Evolutionary conservation across 164 flowering plant genomes (phyloP).

Genomic region (Tetrastigma voinierianum): DNA sequence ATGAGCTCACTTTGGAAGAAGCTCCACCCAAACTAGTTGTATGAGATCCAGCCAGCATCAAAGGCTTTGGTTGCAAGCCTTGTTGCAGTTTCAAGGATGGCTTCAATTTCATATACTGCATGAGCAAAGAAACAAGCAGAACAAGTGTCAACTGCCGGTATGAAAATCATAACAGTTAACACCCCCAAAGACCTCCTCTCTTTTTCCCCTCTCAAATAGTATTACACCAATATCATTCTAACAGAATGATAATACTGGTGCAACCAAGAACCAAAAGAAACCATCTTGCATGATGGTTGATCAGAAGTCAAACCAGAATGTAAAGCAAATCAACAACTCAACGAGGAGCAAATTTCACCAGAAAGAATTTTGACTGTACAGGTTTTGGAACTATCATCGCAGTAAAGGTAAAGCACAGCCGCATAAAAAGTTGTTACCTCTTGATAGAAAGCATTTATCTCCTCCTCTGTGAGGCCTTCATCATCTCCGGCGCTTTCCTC

Average conservation of each 20-base stretch:
- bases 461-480: slow-evolving; percentile 87
- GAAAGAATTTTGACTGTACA: too few relatives aligned
- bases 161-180: too few relatives aligned
- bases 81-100: slow-evolving; percentile 31
- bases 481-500: slow-evolving; percentile 70
- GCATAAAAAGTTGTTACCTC: slow-evolving; percentile 36
- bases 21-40: slow-evolving; percentile 18
- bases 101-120: slow-evolving; percentile 52
- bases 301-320: too few relatives aligned
- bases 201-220: too few relatives aligned
- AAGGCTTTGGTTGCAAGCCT: slow-evolving; percentile 32
- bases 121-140: not conserved
- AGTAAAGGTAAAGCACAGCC: not conserved
- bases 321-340: too few relatives aligned
- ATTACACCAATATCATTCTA: too few relatives aligned
- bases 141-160: not conserved
- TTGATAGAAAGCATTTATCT: slow-evolving; percentile 65
- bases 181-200: too few relatives aligned
- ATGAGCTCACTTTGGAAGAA: slow-evolving; percentile 41
- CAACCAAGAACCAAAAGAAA: too few relatives aligned
- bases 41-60: slow-evolving; percentile 20
- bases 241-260: too few relatives aligned
- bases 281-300: too few relatives aligned
- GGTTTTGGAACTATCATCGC: not conserved
- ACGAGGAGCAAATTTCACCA: too few relatives aligned